These are phyloP conservation scores for Coemansia guatemalensis DNA, from an alignment of 192 early-diverging fungal species.

Conservation along the genomic window DNA sequence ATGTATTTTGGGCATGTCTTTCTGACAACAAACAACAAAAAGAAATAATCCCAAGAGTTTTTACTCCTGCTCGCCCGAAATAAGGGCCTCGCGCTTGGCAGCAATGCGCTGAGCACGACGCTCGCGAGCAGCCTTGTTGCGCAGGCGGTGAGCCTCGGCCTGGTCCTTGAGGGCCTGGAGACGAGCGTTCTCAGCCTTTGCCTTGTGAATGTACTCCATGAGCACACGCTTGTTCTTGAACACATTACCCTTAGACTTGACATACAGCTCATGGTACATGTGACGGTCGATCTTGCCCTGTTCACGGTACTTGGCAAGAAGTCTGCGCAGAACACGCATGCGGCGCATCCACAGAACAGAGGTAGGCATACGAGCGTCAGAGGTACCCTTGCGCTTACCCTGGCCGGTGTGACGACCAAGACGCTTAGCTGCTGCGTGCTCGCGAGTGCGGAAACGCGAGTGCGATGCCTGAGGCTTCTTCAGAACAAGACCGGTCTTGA, in stretches of 20 bases:
- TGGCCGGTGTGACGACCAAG: conserved; percentile 93
- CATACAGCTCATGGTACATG: conserved; percentile 96
- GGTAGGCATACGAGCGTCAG: conserved; percentile 97
- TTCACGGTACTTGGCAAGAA: conserved; percentile 97
- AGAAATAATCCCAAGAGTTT: background rate
- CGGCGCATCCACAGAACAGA: conserved; percentile 97
- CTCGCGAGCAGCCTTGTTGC: conserved; percentile 93
- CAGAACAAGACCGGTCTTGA: conserved; percentile 97
- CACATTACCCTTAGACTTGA: conserved; percentile 99
- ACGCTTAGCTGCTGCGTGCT: conserved; percentile 92
- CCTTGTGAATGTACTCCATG: conserved; percentile 99
- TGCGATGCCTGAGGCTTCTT: conserved; percentile 83
- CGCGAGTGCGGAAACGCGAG: conserved; percentile 94
- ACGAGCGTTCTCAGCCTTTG: conserved; percentile 97
- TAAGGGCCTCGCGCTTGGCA: conserved; percentile 86
- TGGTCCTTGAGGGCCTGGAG: conserved; percentile 91
- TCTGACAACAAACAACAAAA: no score
- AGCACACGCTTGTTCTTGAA: conserved; percentile 99
- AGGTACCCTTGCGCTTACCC: conserved; percentile 93
- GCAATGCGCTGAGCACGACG: conserved; percentile 82
- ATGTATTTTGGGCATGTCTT: no score
- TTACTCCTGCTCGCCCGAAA: conserved; percentile 49
- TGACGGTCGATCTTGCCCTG: conserved; percentile 97
- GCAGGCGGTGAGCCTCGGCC: conserved; percentile 96
- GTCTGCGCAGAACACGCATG: conserved; percentile 92